Base-by-base conservation (phyloP, 345 rosid species). In the Clausena lansium region DNA sequence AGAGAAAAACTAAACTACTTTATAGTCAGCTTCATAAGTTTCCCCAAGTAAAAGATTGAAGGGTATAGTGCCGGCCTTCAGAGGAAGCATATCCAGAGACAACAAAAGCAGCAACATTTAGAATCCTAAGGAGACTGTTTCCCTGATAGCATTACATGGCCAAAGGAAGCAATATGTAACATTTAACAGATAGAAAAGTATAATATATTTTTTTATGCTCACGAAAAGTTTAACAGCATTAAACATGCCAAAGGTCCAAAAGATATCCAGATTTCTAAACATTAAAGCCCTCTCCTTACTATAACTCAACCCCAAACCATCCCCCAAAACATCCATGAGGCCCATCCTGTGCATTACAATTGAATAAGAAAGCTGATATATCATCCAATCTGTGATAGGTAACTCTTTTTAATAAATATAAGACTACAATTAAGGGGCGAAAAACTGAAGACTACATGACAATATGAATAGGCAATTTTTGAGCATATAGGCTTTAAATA, bases 31-130 rank as follows among this genome's bases (percentile, higher is more conserved):
- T 86, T 93, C 99, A 75, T 89, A 95, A 47, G 99, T 95, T 89
- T 95, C 99, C 83, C 98, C 98, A 28, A 94, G 88, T 78, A 94
- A 84, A 83, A 97, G 98, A 76, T 95, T 95, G 76, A 95, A 96
- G n/a, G 99, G 99, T 96, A 83, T 98, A 94, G 41, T 91, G 97
- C 28, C 99, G 88, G 55, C 98, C 95, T 83, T 93, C 94, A n/a
- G 99, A 88, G 47, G 97, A 94, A 80, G 98, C 96, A 79, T 96
- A 87, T 87, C 86, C 99, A n/a, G n/a, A n/a, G n/a, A n/a, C n/a
- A n/a, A n/a, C n/a, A n/a, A n/a, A n/a, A n/a, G n/a, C n/a, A n/a
- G n/a, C n/a, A n/a, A n/a, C n/a, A n/a, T n/a, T n/a, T n/a, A n/a
- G n/a, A n/a, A n/a, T n/a, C n/a, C n/a, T 91, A 66, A 86, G 71